Evolutionary conservation across 2,329 filamentous ascomycete genomes (phyloP), one percentile per base, ranked within the genome.

Genomic region (Dothideomycetes sp.): DNA sequence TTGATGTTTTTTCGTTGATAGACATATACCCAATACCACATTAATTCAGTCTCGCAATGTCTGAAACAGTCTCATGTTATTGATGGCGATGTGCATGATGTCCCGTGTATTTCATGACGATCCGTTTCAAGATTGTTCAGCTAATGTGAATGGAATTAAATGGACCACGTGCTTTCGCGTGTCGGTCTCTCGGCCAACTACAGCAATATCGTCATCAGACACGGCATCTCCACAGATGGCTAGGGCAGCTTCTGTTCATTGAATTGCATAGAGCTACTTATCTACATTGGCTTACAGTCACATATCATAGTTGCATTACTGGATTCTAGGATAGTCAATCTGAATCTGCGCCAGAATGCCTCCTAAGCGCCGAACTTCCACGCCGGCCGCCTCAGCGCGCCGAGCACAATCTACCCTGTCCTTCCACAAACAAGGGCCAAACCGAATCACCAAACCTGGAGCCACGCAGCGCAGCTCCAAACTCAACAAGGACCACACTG

Each of bases 391-490:
- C 34, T 59, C 63, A 41, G 69, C 72, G 50, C 57, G 66, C n/a
- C 22, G 22, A 12, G 22, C 22, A 27, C 74, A 79, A 57, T 64
- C 71, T 5, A 79, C 72, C n/a, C 71, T 81, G 49, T 72, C 75
- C 30, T 81, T 82, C 62, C 69, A 74, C 49, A 64, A 68, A 40
- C 64, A 67, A 29, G 51, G 48, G 44, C 48, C 48, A 43, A 64
- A 63, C 47, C 68, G 69, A 59, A 66, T 81, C 49, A 78, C 75
- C 40, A 81, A 81, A 57, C 63, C 72, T 11, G 53, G 64, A 31
- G 59, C 58, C 42, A 41, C 55, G 45, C 37, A 61, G 31, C 54
- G 52, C 47, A 50, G 42, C 44, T 62, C 33, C 50, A 61, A 43
- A 44, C 57, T 41, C 40, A 56, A 44, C 30, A 64, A 65, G 53